A percentile compares a stretch with the other conserved stretches of the same genome.
Evolutionary conservation across 306 rosid species (phyloP).

Genomic region (Malus sylvestris): DNA sequence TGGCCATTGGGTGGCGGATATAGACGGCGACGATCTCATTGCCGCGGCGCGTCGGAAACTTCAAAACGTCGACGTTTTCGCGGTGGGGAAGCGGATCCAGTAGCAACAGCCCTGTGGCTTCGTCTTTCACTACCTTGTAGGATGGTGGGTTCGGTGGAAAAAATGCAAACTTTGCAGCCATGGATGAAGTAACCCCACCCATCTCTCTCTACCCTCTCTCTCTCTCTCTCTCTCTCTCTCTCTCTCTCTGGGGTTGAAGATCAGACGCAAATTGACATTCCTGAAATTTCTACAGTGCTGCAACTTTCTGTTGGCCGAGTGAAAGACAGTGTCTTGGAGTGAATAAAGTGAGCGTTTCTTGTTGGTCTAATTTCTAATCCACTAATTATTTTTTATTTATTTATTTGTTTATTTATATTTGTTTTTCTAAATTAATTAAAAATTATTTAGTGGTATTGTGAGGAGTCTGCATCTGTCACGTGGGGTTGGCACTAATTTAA

Average conservation of each 20-base stretch:
- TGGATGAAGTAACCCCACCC: conserved; percentile 90
- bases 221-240: background rate
- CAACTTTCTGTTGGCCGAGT: background rate
- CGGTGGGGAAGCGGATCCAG: conserved; percentile 56
- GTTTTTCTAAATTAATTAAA: background rate
- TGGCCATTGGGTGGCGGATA: conserved; percentile 66
- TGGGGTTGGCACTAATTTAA: background rate
- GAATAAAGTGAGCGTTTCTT: background rate
- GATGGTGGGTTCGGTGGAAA: conserved; percentile 86
- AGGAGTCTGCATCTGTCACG: background rate
- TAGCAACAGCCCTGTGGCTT: conserved; percentile 44
- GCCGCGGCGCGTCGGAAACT: conserved; percentile 65
- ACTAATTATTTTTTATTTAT: background rate
- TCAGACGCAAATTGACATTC: background rate
- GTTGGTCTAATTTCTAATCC: background rate
- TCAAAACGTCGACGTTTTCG: conserved; percentile 70
- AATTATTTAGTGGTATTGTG: conserved; percentile 3
- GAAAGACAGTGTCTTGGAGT: conserved; percentile 4
- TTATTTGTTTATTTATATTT: background rate
- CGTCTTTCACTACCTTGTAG: conserved; percentile 50
- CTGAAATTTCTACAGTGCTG: background rate
- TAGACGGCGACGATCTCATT: conserved; percentile 79
- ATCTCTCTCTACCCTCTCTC: conserved; percentile 4
- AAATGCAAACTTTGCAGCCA: conserved; percentile 86
- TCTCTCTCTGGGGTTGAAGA: background rate